Conservation (phyloP, 106 monocot species). For the Acorus calamus region DNA sequence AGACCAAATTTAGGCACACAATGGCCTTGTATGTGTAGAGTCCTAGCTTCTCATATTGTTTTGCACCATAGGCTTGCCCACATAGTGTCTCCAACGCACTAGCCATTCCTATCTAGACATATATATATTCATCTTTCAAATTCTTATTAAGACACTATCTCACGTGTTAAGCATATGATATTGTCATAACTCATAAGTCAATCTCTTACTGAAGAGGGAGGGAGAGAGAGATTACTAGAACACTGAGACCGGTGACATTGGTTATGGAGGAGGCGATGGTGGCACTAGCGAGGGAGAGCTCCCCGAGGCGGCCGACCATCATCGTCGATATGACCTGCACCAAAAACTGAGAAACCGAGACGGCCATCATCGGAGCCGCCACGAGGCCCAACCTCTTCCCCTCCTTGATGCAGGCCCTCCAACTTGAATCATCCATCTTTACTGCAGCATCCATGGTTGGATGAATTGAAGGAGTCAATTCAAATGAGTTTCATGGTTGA, state of each 20-base stretch:
- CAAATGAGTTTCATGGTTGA: too few relatives aligned
- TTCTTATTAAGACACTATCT: neutral
- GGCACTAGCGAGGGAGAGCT: constrained; percentile 28
- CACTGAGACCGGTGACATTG: constrained; percentile 41
- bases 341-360: constrained; percentile 15
- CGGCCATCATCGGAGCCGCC: constrained; percentile 36
- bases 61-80: constrained; percentile 55
- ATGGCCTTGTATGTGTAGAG: constrained; percentile 35
- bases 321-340: constrained; percentile 31
- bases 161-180: neutral
- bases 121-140: neutral
- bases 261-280: constrained; percentile 33
- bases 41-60: constrained; percentile 40
- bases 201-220: neutral
- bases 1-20: constrained; percentile 29
- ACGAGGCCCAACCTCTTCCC: constrained; percentile 10
- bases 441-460: too few relatives aligned
- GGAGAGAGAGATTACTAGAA: constrained; percentile 11
- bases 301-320: constrained; percentile 47
- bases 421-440: too few relatives aligned
- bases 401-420: neutral
- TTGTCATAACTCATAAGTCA: neutral
- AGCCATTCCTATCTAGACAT: constrained; percentile 35
- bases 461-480: too few relatives aligned
- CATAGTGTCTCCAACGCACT: constrained; percentile 46